Conservation (phyloP, 495 filamentous ascomycete genomes). For the Glonium stellatum region DNA sequence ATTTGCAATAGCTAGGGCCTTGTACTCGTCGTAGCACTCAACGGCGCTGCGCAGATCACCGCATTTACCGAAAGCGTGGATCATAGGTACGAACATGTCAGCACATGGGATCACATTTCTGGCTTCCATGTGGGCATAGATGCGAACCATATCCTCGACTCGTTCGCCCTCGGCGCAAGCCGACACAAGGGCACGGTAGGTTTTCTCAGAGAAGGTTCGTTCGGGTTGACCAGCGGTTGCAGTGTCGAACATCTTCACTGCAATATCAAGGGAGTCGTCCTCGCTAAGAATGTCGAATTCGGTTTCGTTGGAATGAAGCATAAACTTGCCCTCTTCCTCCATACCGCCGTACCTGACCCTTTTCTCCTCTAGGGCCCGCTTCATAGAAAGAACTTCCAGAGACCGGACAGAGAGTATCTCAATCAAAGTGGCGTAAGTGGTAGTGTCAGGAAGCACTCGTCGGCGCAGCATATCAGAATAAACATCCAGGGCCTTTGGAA, state of each 20-base stretch:
- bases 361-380: conserved; percentile 65
- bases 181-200: conserved; percentile 72
- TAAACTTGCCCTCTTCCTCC: conserved; percentile 79
- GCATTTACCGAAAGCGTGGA: conserved; percentile 73
- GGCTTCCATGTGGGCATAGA: conserved; percentile 85
- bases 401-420: conserved; percentile 71
- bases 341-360: conserved; percentile 73
- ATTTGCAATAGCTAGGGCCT: conserved; percentile 68
- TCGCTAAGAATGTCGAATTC: conserved; percentile 77
- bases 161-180: conserved; percentile 75
- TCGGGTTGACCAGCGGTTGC: conserved; percentile 50
- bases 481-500: conserved; percentile 85
- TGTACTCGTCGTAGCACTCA: conserved; percentile 93
- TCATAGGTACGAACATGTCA: conserved; percentile 83
- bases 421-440: conserved; percentile 81
- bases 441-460: conserved; percentile 69
- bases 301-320: conserved; percentile 78
- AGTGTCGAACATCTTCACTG: conserved; percentile 74
- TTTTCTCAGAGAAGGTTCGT: conserved; percentile 58
- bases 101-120: conserved; percentile 64
- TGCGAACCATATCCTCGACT: conserved; percentile 76
- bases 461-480: conserved; percentile 94
- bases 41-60: conserved; percentile 83
- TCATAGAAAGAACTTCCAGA: conserved; percentile 62
- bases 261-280: conserved; percentile 76